Conservation (phyloP, 441 rosid species). For the Isatis lusitanica region DNA sequence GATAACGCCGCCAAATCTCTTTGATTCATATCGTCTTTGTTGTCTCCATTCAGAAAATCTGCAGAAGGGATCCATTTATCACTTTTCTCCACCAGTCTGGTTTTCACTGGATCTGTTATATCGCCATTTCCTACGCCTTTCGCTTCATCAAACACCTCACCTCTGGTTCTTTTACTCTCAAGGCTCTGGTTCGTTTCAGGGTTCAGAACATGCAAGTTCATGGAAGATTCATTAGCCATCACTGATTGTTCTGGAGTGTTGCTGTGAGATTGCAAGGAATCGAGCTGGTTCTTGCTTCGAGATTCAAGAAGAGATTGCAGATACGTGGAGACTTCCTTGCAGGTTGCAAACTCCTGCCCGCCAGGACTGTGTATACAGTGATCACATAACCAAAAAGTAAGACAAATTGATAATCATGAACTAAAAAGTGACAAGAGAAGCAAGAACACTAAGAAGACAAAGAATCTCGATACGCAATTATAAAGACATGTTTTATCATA, state of each 20-base stretch:
- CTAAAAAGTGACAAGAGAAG: not conserved
- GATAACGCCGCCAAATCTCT: slow-evolving; percentile 30
- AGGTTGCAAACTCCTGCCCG: slow-evolving; percentile 55
- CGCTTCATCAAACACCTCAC: slow-evolving; percentile 2
- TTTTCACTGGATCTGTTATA: slow-evolving; percentile 1
- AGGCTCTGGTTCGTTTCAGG: not conserved
- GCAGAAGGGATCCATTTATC: not conserved
- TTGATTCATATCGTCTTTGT: slow-evolving; percentile 11
- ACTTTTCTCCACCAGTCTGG: slow-evolving; percentile 8
- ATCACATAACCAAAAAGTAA: not conserved
- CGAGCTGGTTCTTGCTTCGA: slow-evolving; percentile 33
- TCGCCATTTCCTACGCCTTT: slow-evolving; percentile 2
- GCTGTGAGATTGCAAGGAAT: slow-evolving; percentile 21
- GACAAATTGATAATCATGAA: not conserved
- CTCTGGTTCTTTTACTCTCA: not conserved
- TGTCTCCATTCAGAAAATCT: slow-evolving; percentile 6
- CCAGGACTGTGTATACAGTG: slow-evolving; percentile 46
- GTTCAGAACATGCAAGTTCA: not conserved
- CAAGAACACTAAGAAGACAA: not conserved
- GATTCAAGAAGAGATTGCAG: slow-evolving; percentile 37
- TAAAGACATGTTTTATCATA: not conserved
- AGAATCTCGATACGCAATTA: not conserved
- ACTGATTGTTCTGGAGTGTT: slow-evolving; percentile 2
- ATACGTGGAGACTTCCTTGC: slow-evolving; percentile 52
- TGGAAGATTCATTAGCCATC: slow-evolving; percentile 15